Evolutionary conservation across 768 basidiomycete genomes (phyloP).

Genomic region (Coprinopsis sp.): DNA sequence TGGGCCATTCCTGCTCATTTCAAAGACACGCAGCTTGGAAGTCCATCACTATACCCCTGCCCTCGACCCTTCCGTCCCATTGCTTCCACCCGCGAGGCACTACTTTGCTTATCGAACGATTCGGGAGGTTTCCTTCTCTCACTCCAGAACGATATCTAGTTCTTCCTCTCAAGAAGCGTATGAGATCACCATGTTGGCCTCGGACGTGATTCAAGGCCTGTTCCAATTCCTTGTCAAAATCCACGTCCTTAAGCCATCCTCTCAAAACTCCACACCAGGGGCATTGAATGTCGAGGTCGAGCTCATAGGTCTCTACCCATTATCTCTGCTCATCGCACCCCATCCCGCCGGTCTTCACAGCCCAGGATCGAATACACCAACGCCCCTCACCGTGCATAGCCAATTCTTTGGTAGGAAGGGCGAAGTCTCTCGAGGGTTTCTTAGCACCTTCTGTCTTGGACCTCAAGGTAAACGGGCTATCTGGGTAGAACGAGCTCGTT

Average conservation of each 20-base stretch:
- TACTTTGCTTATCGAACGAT: constrained; percentile 31
- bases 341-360: constrained; percentile 5
- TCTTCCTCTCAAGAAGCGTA: constrained; percentile 11
- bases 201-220: constrained; percentile 45
- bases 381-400: constrained; percentile 7
- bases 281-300: neutral
- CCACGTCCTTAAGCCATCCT: constrained; percentile 7
- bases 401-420: constrained; percentile 1
- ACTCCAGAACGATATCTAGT: constrained; percentile 13
- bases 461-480: constrained; percentile 46
- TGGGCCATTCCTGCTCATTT: constrained; percentile 46
- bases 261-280: neutral
- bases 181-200: constrained; percentile 38
- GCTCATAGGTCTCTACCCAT: constrained; percentile 36
- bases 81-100: constrained; percentile 15
- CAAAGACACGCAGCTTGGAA: constrained; percentile 50
- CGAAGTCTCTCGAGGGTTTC: constrained; percentile 37
- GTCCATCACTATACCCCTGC: constrained; percentile 30
- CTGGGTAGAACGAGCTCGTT: constrained; percentile 49
- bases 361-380: constrained; percentile 7
- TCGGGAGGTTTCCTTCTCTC: constrained; percentile 41
- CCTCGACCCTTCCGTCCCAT: constrained; percentile 9
- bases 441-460: constrained; percentile 46
- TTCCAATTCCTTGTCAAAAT: constrained; percentile 41
- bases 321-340: constrained; percentile 24